Base-by-base conservation (phyloP, 2,329 filamentous ascomycete species). In the Stemphylium beticola region DNA sequence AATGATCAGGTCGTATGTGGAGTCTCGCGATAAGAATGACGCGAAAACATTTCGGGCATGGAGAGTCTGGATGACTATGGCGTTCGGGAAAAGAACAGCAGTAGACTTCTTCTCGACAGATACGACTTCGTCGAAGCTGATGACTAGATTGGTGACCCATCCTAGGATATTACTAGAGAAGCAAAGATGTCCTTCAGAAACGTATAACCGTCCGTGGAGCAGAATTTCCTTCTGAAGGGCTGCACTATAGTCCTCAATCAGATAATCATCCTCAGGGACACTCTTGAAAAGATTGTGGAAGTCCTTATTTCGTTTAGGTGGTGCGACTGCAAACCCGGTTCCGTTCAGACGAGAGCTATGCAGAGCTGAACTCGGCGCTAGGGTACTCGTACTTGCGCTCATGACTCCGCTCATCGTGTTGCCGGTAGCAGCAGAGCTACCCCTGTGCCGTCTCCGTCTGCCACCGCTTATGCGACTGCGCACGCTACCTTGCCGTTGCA, bases 161-260 rank as follows among this genome's bases (percentile, higher is more conserved):
- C 95, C 95, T 41, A 99, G 85, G 62, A 99, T 99, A 73, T 99
- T 99, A 80, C 95, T 98, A 69, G 93, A 97, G 77, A 99, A 99
- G 79, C 95, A 99, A 41, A 99, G 86, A 72, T 99, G 93, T 10
- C 93, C 93, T 77, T 99, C 95, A 0, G 95, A 98, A 37, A 99
- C 91, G 70, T 99, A 99, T 12, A 99, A 83, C 36, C 95, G 86
- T 5, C 95, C 95, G 64, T 97, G 95, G 6, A 96, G 87, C 32
- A 99, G 84, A 57, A 99, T 99, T 72, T 99, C 96, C 62, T 93
- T 87, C 75, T 99, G 95, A 55, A 99, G 76, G 4, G 95, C 95
- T 73, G 95, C 97, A 74, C 95, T 97, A 75, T 98, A 99, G 74
- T 99, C 95, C 72, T 99, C 95, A 62, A 99, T 98, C 22, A 99